Evolutionary conservation across 139 green algal genomes (phyloP).

Genomic region (Volvox africanus): DNA sequence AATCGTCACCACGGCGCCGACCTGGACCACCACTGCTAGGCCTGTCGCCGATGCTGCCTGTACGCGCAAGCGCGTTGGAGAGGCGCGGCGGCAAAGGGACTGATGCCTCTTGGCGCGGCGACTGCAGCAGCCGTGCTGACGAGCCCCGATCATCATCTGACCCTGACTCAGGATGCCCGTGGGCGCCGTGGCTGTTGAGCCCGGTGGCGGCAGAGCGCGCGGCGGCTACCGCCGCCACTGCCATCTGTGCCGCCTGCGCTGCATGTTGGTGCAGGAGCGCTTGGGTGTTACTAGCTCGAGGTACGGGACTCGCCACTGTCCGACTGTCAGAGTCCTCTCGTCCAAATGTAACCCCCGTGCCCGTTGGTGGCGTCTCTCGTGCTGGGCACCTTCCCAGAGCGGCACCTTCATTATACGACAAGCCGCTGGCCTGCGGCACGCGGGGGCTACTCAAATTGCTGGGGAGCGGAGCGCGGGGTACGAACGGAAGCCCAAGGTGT

Average conservation of each 20-base stretch:
- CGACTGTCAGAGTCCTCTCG: background rate
- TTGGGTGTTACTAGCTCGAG: conserved; percentile 16
- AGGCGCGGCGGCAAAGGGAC: background rate
- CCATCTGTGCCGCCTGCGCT: background rate
- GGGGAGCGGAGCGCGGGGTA: background rate
- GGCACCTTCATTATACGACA: conserved; percentile 20
- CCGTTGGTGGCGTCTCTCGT: background rate
- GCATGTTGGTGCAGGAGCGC: conserved; percentile 6
- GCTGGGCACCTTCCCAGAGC: background rate
- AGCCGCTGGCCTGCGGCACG: conserved; percentile 20
- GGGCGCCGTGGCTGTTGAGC: background rate
- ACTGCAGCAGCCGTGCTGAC: background rate
- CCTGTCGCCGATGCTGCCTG: background rate
- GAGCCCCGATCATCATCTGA: conserved; percentile 21
- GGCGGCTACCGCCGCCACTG: background rate
- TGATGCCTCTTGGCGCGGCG: background rate
- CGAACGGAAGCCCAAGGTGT: background rate
- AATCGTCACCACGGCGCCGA: background rate
- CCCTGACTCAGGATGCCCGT: background rate
- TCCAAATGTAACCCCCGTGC: background rate
- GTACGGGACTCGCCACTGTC: background rate
- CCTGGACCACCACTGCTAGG: background rate
- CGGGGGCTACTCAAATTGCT: conserved; percentile 30
- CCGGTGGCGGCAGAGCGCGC: background rate
- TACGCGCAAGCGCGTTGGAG: background rate